These are phyloP conservation scores for Cryptococcus maquisensis DNA, from an alignment of 1,284 basidiomycete genomes.

Conservation along the genomic window DNA sequence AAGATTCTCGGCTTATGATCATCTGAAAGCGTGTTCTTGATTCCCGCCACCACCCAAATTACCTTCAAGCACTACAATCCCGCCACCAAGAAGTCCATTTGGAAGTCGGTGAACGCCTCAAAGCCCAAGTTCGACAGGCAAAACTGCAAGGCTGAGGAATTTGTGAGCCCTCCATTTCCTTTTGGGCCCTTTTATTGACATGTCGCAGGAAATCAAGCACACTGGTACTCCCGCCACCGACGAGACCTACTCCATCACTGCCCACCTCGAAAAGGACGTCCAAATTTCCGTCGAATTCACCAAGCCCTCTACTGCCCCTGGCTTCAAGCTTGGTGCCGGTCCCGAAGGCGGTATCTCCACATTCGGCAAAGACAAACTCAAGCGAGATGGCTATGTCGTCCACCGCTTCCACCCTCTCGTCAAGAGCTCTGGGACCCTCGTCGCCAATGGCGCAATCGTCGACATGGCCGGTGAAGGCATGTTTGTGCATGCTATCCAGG, in stretches of 20 bases:
- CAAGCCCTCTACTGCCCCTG: constrained; percentile 66
- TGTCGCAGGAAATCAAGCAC: constrained; percentile 59
- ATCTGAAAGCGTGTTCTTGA: constrained; percentile 39
- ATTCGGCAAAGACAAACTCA: constrained; percentile 67
- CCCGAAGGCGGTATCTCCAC: constrained; percentile 83
- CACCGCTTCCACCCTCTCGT: constrained; percentile 88
- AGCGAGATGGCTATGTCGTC: constrained; percentile 80
- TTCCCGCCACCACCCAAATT: constrained; percentile 83
- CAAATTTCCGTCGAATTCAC: constrained; percentile 73
- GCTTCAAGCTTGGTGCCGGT: constrained; percentile 89
- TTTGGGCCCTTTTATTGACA: neutral
- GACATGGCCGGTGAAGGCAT: constrained; percentile 74
- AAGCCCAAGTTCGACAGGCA: constrained; percentile 80
- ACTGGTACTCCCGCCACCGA: constrained; percentile 60
- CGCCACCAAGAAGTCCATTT: constrained; percentile 66
- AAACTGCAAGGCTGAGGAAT: constrained; percentile 85
- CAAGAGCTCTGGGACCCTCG: constrained; percentile 64
- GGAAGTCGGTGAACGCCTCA: constrained; percentile 85
- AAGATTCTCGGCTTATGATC: too few species aligned
- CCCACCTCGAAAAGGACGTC: constrained; percentile 73
- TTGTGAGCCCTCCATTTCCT: constrained; percentile 51
- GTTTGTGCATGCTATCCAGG: constrained; percentile 96
- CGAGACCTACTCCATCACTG: constrained; percentile 72
- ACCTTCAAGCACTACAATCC: constrained; percentile 88
- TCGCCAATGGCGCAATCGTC: constrained; percentile 65